Evolutionary conservation across 1,284 basidiomycete genomes (phyloP).

Genomic region (Ceratobasidium sp.): DNA sequence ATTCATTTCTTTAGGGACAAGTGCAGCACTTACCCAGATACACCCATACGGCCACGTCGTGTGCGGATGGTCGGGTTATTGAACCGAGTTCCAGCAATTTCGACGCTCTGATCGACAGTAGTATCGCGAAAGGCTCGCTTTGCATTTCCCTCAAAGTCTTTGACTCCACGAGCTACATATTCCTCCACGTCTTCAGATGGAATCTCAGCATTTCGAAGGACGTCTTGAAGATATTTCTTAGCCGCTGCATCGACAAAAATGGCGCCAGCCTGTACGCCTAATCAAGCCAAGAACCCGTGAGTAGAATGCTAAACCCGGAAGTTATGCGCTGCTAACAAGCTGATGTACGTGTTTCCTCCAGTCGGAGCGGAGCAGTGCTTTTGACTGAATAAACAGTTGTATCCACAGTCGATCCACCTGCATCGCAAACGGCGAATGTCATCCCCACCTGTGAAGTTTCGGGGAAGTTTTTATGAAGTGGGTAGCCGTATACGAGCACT

Average conservation of each 20-base stretch:
- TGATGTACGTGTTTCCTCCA: slow-evolving; percentile 41
- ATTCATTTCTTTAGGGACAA: background rate
- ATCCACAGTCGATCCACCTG: slow-evolving; percentile 21
- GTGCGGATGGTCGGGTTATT: slow-evolving; percentile 17
- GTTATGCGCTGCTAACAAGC: slow-evolving; percentile 23
- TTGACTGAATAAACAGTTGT: slow-evolving; percentile 26
- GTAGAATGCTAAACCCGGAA: background rate
- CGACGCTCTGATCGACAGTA: background rate
- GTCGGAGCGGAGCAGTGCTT: background rate
- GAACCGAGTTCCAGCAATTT: slow-evolving; percentile 14
- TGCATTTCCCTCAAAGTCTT: slow-evolving; percentile 38
- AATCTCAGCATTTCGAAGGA: slow-evolving; percentile 10
- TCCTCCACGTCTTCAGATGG: slow-evolving; percentile 29
- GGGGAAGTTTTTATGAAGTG: background rate
- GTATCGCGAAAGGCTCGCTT: slow-evolving; percentile 33
- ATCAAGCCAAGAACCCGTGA: background rate
- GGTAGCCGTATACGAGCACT: background rate
- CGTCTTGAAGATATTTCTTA: slow-evolving; percentile 4
- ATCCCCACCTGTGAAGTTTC: background rate
- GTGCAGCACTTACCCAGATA: slow-evolving; percentile 17
- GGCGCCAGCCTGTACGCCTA: slow-evolving; percentile 45
- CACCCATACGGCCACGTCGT: slow-evolving; percentile 22
- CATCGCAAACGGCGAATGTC: slow-evolving; percentile 21
- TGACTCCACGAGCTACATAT: slow-evolving; percentile 10
- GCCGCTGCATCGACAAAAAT: slow-evolving; percentile 33